Percentiles rank a stretch among this genome's conserved stretches.
These are phyloP conservation scores for Mycosphaerella sp. DNA, from an alignment of 2,329 filamentous ascomycete genomes.

Conservation along the genomic window DNA sequence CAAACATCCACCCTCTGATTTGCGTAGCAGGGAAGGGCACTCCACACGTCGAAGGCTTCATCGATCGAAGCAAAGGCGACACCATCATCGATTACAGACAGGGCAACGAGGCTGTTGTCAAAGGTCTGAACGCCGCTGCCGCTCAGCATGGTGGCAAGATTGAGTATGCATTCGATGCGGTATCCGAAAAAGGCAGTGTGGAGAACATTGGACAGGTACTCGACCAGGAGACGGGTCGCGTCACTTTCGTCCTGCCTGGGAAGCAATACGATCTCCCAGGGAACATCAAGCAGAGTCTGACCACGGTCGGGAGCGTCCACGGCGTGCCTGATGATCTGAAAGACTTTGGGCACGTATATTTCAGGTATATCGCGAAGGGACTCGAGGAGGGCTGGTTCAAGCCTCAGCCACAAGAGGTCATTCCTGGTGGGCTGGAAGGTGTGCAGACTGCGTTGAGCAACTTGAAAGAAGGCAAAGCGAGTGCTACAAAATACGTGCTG, in stretches of 20 bases:
- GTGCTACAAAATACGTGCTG: conserved; percentile 59
- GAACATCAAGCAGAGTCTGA: conserved; percentile 35
- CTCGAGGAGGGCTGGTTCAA: conserved; percentile 35
- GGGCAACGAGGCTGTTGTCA: conserved; percentile 29
- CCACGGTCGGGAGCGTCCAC: conserved; percentile 33
- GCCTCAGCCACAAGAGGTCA: conserved; percentile 41
- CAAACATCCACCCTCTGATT: conserved; percentile 57
- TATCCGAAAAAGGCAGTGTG: conserved; percentile 29
- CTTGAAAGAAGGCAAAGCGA: conserved; percentile 55
- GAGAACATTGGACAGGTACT: conserved; percentile 37
- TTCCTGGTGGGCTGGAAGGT: conserved; percentile 50
- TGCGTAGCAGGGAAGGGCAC: conserved; percentile 51
- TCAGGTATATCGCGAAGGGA: conserved; percentile 30
- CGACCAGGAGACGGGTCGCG: conserved; percentile 28
- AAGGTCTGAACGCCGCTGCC: conserved; percentile 28
- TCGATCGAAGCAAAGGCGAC: conserved; percentile 52
- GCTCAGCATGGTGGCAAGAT: conserved; percentile 20
- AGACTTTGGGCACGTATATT: conserved; percentile 34
- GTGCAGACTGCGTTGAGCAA: conserved; percentile 49
- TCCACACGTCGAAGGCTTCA: conserved; percentile 47
- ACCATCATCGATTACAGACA: conserved; percentile 54
- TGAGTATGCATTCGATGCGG: conserved; percentile 32
- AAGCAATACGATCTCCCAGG: conserved; percentile 40
- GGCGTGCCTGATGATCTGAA: conserved; percentile 25
- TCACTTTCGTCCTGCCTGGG: conserved; percentile 32